Evolutionary conservation across 2,329 filamentous ascomycete genomes (phyloP).

Genomic region (Neurospora crassa): DNA sequence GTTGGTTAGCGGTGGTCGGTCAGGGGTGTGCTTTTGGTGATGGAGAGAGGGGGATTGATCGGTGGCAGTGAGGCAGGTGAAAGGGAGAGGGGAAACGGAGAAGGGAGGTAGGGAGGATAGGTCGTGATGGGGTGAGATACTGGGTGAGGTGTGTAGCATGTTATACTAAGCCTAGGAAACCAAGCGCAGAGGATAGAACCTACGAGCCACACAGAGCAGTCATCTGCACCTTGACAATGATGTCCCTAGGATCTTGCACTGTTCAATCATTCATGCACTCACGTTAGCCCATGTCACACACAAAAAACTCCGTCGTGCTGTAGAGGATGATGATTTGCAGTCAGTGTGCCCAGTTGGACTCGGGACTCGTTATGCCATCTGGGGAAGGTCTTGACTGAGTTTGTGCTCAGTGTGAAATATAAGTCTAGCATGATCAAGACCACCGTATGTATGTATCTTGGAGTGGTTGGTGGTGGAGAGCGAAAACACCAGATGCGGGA

Average conservation of each 20-base stretch:
- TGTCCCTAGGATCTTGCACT: constrained; percentile 62
- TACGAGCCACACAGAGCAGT: constrained; percentile 85
- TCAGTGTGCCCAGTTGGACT: background rate
- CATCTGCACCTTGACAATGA: constrained; percentile 74
- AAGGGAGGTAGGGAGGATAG: background rate
- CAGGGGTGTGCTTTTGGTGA: background rate
- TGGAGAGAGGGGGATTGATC: background rate
- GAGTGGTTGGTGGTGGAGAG: too few relatives aligned
- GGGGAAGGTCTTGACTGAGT: too few relatives aligned
- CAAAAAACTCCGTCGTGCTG: constrained; percentile 21
- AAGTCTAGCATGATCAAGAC: too few relatives aligned
- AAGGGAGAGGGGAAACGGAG: too few relatives aligned
- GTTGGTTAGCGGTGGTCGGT: background rate
- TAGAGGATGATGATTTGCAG: background rate
- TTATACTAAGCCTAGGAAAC: background rate
- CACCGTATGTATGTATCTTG: too few relatives aligned
- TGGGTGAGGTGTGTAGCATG: background rate
- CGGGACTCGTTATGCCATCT: background rate
- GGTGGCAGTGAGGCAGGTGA: too few relatives aligned
- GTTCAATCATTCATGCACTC: background rate
- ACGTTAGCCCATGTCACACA: background rate
- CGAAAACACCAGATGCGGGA: too few relatives aligned
- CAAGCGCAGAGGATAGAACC: constrained; percentile 20
- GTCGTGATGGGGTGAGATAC: background rate
- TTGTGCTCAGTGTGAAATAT: too few relatives aligned